Percentiles rank a stretch among this genome's conserved stretches.
Evolutionary conservation across 2,329 filamentous ascomycete species (phyloP).

Genomic region (Tolypocladium album): DNA sequence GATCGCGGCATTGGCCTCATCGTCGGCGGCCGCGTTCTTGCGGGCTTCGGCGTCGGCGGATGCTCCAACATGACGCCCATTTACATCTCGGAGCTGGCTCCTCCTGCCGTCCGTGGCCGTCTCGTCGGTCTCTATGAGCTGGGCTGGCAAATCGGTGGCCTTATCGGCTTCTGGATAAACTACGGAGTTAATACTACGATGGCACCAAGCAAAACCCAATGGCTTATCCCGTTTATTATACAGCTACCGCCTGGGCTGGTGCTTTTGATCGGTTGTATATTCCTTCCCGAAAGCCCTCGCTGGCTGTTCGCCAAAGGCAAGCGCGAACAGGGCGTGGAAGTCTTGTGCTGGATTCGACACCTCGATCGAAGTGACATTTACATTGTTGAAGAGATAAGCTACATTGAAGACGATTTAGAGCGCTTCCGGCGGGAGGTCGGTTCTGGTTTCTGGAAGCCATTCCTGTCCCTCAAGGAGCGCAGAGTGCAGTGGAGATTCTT

Average conservation of each 20-base stretch:
- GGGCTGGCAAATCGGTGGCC: constrained; percentile 10
- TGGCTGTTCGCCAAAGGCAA: constrained; percentile 57
- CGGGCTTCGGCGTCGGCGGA: constrained; percentile 13
- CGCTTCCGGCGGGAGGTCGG: constrained; percentile 52
- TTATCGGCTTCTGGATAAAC: constrained; percentile 24
- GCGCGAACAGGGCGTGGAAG: constrained; percentile 46
- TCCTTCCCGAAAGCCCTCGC: constrained; percentile 55
- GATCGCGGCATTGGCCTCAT: constrained; percentile 10
- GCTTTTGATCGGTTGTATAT: constrained; percentile 46
- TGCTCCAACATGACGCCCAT: constrained; percentile 12
- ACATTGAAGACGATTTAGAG: constrained; percentile 60
- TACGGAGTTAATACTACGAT: constrained; percentile 47
- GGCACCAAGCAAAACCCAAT: constrained; percentile 38
- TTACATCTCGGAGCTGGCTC: constrained; percentile 11
- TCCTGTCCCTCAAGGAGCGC: constrained; percentile 42
- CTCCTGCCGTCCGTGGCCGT: constrained; percentile 9
- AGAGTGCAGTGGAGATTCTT: constrained; percentile 62
- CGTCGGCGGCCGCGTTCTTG: constrained; percentile 11
- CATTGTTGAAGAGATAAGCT: constrained; percentile 61
- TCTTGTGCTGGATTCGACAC: constrained; percentile 55
- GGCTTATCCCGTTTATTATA: constrained; percentile 54
- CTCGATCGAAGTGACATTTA: constrained; percentile 47
- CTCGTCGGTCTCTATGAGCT: constrained; percentile 12
- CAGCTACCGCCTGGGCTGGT: constrained; percentile 56
- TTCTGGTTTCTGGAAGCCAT: constrained; percentile 65